Evolutionary conservation across 208 protist genomes (phyloP).

Genomic region (Acanthamoeba culbertsoni): DNA sequence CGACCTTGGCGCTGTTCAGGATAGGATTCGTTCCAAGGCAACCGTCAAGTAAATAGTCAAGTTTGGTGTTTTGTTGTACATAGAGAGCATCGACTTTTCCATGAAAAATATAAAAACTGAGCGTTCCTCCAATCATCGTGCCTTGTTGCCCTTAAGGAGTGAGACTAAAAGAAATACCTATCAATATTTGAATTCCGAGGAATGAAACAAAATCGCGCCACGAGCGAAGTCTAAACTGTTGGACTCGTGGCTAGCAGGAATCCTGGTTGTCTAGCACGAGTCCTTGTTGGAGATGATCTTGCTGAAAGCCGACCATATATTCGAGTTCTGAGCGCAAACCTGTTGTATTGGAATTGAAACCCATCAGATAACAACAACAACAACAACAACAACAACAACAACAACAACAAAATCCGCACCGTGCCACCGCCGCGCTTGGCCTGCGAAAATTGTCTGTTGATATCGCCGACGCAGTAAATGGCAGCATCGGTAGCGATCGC

Average conservation of each 20-base stretch:
- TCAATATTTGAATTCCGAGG: too few relatives aligned
- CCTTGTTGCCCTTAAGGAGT: too few relatives aligned
- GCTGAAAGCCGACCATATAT: not conserved
- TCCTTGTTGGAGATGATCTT: not conserved
- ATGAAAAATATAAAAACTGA: too few relatives aligned
- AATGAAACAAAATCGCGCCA: too few relatives aligned
- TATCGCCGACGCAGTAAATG: conserved; percentile 72
- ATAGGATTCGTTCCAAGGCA: not conserved
- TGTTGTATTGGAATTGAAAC: too few relatives aligned
- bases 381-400: not conserved
- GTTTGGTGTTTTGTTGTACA: too few relatives aligned
- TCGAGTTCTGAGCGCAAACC: not conserved
- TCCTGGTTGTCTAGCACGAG: not conserved
- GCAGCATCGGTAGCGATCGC: not conserved
- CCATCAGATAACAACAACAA: too few relatives aligned
- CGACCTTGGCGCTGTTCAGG: not conserved
- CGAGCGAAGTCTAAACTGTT: not conserved
- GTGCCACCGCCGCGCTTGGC: conserved; percentile 67
- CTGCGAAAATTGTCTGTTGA: conserved; percentile 72
- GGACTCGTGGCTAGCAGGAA: not conserved
- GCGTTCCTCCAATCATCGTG: too few relatives aligned
- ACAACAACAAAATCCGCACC: not conserved
- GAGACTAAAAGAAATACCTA: too few relatives aligned
- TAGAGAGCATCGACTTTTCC: too few relatives aligned
- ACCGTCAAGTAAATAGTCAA: conserved; percentile 35